Evolutionary conservation across 495 filamentous ascomycete genomes (phyloP), one percentile per base, ranked within the genome.

Genomic region (Cladorrhinum samala): DNA sequence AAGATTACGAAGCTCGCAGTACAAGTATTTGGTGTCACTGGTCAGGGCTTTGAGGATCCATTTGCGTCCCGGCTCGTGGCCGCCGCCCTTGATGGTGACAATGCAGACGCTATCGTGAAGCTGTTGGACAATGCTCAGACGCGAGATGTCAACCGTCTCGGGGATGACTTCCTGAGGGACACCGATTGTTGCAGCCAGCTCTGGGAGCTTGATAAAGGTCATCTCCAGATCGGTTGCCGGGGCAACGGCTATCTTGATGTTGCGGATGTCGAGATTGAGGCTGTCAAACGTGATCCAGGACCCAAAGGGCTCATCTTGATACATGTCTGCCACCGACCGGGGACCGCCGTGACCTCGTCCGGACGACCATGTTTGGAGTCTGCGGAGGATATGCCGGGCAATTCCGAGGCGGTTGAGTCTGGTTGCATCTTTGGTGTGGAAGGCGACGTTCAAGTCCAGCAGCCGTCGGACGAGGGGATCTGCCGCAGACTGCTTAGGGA

Each of bases 1-100:
- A 5, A 78, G 66, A 18, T 71, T 73, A 38, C 67, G 68, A 37
- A 78, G 59, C 50, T 78, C 75, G 52, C 70, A 67, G 55, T 74
- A 76, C 13, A 78, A 55, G 49, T 73, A 77, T 53, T 75, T 76
- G 36, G 72, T 69, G 52, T 65, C 67, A 54, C 74, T 77, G 9
- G 73, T 71, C 59, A 77, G 53, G 13, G 74, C 73, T 52, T 78
- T 78, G 61, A 78, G 62, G 54, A 77, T 72, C 69, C 65, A 75
- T 39, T 37, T 1, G 33, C 6, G 1, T 36, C 44, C 8, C n/a
- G n/a, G n/a, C n/a, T n/a, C n/a, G n/a, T 20, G 25, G 16, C 24
- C 21, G 1, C 19, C 21, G 14, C 55, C 57, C 37, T 53, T 40
- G 18, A 74, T 64, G 52, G 61, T 62, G 19, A 77, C 72, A 16